Evolutionary conservation across 805 yeast genomes (phyloP), one percentile per base, ranked within the genome.

Genomic region (Ogataea sp.): DNA sequence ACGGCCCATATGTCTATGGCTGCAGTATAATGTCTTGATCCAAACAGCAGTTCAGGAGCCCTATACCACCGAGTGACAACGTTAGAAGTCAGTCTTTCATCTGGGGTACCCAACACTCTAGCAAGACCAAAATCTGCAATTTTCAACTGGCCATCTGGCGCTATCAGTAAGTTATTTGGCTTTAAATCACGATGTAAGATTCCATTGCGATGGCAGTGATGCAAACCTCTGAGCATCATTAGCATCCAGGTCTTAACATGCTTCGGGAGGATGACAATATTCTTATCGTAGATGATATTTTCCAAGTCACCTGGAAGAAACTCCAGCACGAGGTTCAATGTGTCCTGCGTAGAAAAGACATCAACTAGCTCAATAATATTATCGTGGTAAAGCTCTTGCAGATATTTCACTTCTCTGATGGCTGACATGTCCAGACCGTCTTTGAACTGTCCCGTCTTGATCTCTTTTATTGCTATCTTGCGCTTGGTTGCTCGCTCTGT

Each of bases 381-480:
- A 17, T 64, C 69, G 56, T 85, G 89, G 36, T 73, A 71, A 39
- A 89, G 58, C 50, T 89, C 97, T 52, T 85, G 95, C 17, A 88
- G 63, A 52, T 83, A 87, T 52, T 88, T 89, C 46, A 88, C 87
- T 57, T 89, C 97, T 47, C 97, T 60, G n/a, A 88, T 75, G 29
- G 98, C 98, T 20, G 95, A 83, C 96, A 93, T 90, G 62, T 93
- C 98, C 38, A 93, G 64, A 0, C 99, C 99, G 63, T 93, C 97
- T 58, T 88, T 87, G 66, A 89, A 89, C 43, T 83, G 80, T 2
- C 95, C 94, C 0, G 95, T 83, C 53, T 93, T 93, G 69, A 93
- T 93, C 66, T 88, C 96, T 56, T 93, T 93, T 43, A 94, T 81
- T 47, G 99, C 99, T 26, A 93, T 81, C 38, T 70, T 68, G 39